Evolutionary conservation across 1,284 basidiomycete genomes (phyloP).

Genomic region (Irpex rosettiformis): DNA sequence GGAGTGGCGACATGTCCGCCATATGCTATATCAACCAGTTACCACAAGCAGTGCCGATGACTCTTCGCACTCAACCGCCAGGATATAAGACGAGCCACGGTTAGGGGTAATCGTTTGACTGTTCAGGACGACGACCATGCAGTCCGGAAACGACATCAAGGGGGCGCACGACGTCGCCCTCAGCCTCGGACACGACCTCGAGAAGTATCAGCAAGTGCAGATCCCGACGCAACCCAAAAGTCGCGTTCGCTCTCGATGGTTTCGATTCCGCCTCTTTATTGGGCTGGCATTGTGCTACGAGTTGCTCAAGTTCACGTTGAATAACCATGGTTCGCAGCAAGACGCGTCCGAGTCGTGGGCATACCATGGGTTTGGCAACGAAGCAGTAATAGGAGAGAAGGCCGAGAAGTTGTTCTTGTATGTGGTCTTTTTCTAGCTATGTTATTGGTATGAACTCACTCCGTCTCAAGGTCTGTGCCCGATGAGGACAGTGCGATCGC

Average conservation of each 20-base stretch:
- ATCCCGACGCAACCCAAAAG: background rate
- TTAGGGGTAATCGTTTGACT: background rate
- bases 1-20: background rate
- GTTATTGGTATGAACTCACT: background rate
- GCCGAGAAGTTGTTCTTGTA: slow-evolving; percentile 26
- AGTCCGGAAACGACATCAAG: background rate
- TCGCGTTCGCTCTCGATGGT: background rate
- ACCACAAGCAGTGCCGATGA: background rate
- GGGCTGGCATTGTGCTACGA: background rate
- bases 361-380: background rate
- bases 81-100: background rate
- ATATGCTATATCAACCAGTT: too few species aligned
- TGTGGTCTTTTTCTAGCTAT: slow-evolving; percentile 6
- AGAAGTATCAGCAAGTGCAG: background rate
- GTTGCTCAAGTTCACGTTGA: background rate
- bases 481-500: slow-evolving; percentile 49
- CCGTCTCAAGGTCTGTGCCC: slow-evolving; percentile 48
- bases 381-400: slow-evolving; percentile 9
- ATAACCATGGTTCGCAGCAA: too few species aligned
- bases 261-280: background rate
- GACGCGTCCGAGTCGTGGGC: background rate
- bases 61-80: background rate
- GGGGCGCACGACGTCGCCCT: background rate
- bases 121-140: background rate
- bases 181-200: background rate